Conservation (phyloP, 352 stramenopile genomes). For the Phytophthora fragariaefolia region DNA sequence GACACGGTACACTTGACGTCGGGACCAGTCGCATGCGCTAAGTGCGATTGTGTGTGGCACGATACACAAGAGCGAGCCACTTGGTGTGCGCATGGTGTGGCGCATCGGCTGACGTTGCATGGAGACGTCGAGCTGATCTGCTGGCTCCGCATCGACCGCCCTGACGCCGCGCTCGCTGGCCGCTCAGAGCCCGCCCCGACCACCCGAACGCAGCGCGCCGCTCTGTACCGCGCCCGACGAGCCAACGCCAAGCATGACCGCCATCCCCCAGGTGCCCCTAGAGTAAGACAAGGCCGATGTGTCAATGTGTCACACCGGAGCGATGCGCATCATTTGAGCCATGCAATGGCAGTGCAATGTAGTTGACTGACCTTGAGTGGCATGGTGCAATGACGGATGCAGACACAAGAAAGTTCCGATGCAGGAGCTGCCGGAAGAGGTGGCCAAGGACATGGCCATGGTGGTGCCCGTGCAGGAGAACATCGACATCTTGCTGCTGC, state of each 20-base stretch:
- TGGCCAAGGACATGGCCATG: conserved; percentile 52
- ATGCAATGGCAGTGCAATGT: background rate
- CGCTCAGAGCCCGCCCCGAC: conserved; percentile 16
- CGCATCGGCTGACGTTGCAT: conserved; percentile 28
- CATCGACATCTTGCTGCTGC: conserved; percentile 69
- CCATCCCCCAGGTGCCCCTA: conserved; percentile 45
- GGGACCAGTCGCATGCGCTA: conserved; percentile 7
- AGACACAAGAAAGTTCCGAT: conserved; percentile 82
- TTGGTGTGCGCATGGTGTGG: conserved; percentile 14
- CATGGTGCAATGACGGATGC: background rate
- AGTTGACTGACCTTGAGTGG: background rate
- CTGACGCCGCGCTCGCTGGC: background rate
- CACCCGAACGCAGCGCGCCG: background rate
- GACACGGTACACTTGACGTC: conserved; percentile 5
- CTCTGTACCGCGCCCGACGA: conserved; percentile 1
- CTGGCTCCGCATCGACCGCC: conserved; percentile 28
- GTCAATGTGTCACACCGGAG: background rate
- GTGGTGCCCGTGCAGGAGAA: conserved; percentile 64
- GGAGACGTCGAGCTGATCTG: conserved; percentile 26
- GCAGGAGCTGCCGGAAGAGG: conserved; percentile 52
- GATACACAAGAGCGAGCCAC: background rate
- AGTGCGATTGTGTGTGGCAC: background rate
- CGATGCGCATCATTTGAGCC: conserved; percentile 3
- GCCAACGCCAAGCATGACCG: conserved; percentile 27
- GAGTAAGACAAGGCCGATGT: conserved; percentile 25